Evolutionary conservation across 139 green algal species (phyloP).

Genomic region (Asterochloris erici): DNA sequence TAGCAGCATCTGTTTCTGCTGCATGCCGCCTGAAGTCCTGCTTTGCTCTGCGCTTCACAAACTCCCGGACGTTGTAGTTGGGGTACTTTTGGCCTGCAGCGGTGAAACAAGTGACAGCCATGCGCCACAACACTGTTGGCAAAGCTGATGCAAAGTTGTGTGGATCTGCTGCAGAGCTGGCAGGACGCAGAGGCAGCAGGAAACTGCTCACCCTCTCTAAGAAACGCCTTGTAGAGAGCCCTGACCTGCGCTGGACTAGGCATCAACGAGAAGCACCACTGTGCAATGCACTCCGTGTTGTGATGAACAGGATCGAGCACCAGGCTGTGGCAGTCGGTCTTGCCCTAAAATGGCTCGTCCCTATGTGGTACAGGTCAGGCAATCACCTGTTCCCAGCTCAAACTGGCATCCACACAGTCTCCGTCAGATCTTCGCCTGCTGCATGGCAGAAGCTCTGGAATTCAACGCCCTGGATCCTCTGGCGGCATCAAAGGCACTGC

Average conservation of each 20-base stretch:
- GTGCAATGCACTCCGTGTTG: no score
- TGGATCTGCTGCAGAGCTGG: no score
- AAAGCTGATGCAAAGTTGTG: not conserved
- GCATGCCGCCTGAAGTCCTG: slow-evolving; percentile 41
- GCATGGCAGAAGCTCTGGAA: no score
- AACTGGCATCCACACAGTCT: no score
- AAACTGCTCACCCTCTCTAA: not conserved
- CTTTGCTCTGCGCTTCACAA: slow-evolving; percentile 52
- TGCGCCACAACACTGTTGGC: not conserved
- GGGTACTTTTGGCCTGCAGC: slow-evolving; percentile 48
- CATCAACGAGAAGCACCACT: not conserved
- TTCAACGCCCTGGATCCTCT: no score
- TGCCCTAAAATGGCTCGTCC: no score
- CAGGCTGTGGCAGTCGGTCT: no score
- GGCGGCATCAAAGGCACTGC: no score
- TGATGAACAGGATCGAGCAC: no score
- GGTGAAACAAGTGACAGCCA: not conserved
- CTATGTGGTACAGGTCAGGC: no score
- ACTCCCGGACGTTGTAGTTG: slow-evolving; percentile 80
- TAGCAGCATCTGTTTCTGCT: slow-evolving; percentile 13
- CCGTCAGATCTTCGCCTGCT: no score
- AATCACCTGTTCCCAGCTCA: no score
- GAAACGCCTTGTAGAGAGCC: slow-evolving; percentile 12
- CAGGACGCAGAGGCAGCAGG: not conserved
- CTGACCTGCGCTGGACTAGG: slow-evolving; percentile 2